Conservation (phyloP, 2,329 filamentous ascomycete genomes). For the Colletotrichum scovillei region DNA sequence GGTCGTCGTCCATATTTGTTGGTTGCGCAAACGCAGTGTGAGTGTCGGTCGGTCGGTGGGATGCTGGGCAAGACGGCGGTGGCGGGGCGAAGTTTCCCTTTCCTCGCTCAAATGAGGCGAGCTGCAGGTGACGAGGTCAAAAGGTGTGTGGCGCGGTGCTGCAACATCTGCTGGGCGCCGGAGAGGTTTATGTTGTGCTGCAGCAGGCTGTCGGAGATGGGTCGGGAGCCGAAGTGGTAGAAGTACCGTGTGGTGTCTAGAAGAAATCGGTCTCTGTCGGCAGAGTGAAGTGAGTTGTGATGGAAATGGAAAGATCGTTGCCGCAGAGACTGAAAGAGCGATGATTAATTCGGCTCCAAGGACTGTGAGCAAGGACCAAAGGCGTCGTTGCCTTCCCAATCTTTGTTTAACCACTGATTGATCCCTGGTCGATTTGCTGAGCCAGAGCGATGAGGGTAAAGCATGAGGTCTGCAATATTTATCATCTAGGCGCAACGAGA, state of each 20-base stretch:
- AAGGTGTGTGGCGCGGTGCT: conserved; percentile 22
- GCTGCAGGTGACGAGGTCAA: conserved; percentile 19
- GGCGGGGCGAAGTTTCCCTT: neutral
- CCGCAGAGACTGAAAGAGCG: neutral
- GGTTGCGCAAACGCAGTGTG: neutral
- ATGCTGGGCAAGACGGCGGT: neutral
- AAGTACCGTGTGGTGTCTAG: neutral
- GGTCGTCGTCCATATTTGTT: conserved; percentile 19
- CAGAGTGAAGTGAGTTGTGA: conserved; percentile 3
- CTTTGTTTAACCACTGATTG: neutral
- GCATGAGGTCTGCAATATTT: neutral
- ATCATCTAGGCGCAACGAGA: neutral
- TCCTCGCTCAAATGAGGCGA: conserved; percentile 27
- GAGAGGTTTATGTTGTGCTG: conserved; percentile 3
- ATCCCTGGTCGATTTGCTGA: neutral
- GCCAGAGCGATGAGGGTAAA: neutral
- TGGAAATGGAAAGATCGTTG: conserved; percentile 3
- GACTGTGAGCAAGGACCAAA: neutral
- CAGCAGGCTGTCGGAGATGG: conserved; percentile 22
- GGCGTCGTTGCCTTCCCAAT: neutral
- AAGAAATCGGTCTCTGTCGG: neutral
- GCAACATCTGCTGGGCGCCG: conserved; percentile 30
- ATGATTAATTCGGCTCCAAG: neutral
- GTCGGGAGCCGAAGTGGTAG: neutral
- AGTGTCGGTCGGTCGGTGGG: neutral